These are phyloP conservation scores for Skeletonema potamos DNA, from an alignment of 108 stramenopile genomes.

Conservation along the genomic window DNA sequence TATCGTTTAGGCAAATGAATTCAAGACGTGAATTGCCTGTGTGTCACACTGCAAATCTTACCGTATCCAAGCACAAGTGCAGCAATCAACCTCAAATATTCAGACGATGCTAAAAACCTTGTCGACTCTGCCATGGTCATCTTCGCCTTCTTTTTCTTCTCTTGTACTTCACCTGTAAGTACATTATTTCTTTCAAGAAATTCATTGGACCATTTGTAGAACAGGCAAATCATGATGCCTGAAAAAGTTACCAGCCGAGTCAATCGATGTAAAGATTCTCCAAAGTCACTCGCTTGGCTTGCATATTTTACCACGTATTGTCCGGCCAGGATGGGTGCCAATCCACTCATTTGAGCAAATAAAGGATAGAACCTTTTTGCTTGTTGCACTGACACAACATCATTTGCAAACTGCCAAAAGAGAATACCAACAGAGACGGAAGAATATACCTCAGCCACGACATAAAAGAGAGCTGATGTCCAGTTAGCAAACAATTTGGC, in stretches of 20 bases:
- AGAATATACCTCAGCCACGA: slow-evolving; percentile 93
- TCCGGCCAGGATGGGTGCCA: slow-evolving; percentile 89
- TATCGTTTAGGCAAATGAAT: not conserved
- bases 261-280: slow-evolving; percentile 72
- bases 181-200: slow-evolving; percentile 51
- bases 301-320: slow-evolving; percentile 86
- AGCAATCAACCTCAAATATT: slow-evolving; percentile 91
- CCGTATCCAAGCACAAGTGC: slow-evolving; percentile 90
- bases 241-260: slow-evolving; percentile 73
- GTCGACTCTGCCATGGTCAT: slow-evolving; percentile 87
- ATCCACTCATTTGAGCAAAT: slow-evolving; percentile 94
- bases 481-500: slow-evolving; percentile 88
- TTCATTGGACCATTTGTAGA: slow-evolving; percentile 66
- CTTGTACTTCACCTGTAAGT: slow-evolving; percentile 12
- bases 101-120: slow-evolving; percentile 84
- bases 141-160: slow-evolving; percentile 82
- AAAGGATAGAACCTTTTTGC: slow-evolving; percentile 94
- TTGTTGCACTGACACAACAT: slow-evolving; percentile 88
- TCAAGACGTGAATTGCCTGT: not conserved
- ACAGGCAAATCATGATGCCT: slow-evolving; percentile 81
- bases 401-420: slow-evolving; percentile 98
- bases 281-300: slow-evolving; percentile 77
- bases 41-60: slow-evolving; percentile 2
- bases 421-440: slow-evolving; percentile 94
- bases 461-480: slow-evolving; percentile 92